phyloP scores from a whole-genome alignment of 768 basidiomycete species.

The Scleroderma citrinum region DNA sequence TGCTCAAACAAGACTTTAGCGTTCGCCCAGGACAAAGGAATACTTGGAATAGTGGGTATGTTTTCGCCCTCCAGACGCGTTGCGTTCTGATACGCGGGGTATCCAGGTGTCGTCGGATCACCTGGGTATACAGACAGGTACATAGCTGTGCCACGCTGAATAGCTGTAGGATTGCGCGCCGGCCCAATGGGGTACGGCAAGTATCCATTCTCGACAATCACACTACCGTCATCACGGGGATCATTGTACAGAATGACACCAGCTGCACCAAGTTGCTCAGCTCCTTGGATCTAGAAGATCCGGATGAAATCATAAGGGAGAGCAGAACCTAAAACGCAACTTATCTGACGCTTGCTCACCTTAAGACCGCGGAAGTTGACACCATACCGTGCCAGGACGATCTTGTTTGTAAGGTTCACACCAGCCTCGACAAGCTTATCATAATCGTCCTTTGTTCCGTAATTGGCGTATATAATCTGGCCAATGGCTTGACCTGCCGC shows the following conservation, averaged over 20 bases:
- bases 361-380: constrained; percentile 80
- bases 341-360: constrained; percentile 31
- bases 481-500: constrained; percentile 70
- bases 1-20: constrained; percentile 59
- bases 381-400: constrained; percentile 77
- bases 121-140: constrained; percentile 63
- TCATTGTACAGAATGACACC: constrained; percentile 83
- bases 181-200: constrained; percentile 73
- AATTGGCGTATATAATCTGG: constrained; percentile 71
- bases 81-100: constrained; percentile 79
- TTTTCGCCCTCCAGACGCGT: constrained; percentile 56
- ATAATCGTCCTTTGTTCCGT: constrained; percentile 69
- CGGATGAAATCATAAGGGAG: constrained; percentile 4
- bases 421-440: constrained; percentile 59
- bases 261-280: constrained; percentile 75
- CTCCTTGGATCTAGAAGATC: constrained; percentile 59
- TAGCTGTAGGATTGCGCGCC: constrained; percentile 76
- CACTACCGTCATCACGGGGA: constrained; percentile 77
- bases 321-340: constrained; percentile 11
- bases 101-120: constrained; percentile 83
- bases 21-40: constrained; percentile 89
- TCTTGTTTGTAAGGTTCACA: constrained; percentile 67
- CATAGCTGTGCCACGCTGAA: constrained; percentile 83
- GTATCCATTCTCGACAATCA: constrained; percentile 73
- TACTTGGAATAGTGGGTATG: constrained; percentile 71